A percentile compares a stretch with the other conserved stretches of the same genome.
phyloP scores from a whole-genome alignment of 2,329 filamentous ascomycete species.

The Fusarium abutilonis region DNA sequence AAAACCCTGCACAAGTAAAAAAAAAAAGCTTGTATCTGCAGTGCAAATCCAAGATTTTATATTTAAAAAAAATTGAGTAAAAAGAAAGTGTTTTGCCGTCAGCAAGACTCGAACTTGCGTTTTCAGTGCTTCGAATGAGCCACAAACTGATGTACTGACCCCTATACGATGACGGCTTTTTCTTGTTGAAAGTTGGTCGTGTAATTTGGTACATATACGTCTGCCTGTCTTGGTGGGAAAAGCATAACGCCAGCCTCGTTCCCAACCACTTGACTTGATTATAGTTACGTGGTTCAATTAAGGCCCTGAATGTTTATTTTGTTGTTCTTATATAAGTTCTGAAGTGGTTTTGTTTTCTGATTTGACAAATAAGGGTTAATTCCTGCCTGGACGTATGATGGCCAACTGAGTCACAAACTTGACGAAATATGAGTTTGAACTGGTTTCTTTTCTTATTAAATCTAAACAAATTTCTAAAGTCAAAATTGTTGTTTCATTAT shows the following conservation, averaged over 20 bases:
- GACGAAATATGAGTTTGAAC: not conserved
- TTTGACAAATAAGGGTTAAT: not conserved
- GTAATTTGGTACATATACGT: not conserved
- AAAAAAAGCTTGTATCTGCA: not conserved
- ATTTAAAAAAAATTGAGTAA: slow-evolving; percentile 12
- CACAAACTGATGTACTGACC: slow-evolving; percentile 42
- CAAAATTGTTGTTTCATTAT: slow-evolving; percentile 24
- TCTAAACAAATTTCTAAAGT: slow-evolving; percentile 25
- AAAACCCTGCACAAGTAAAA: slow-evolving; percentile 11
- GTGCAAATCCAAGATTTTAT: not conserved
- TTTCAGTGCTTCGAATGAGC: slow-evolving; percentile 38
- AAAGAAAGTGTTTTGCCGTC: slow-evolving; percentile 28
- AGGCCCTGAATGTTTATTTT: not conserved
- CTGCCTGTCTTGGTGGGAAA: fast-evolving
- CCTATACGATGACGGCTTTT: slow-evolving; percentile 39
- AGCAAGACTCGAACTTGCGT: slow-evolving; percentile 42
- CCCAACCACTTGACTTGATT: not conserved
- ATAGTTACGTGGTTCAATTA: not conserved
- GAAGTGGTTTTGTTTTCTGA: not conserved
- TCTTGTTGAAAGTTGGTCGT: not conserved
- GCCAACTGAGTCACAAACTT: not conserved
- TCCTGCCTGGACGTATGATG: not conserved
- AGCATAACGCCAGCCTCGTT: not conserved
- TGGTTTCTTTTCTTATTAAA: slow-evolving; percentile 24
- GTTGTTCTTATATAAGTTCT: too few species aligned